A percentile compares a stretch with the other conserved stretches of the same genome.
These are phyloP conservation scores for Arthrobotrys sphaeroides DNA, from an alignment of 2,329 filamentous ascomycete genomes.

Conservation along the genomic window DNA sequence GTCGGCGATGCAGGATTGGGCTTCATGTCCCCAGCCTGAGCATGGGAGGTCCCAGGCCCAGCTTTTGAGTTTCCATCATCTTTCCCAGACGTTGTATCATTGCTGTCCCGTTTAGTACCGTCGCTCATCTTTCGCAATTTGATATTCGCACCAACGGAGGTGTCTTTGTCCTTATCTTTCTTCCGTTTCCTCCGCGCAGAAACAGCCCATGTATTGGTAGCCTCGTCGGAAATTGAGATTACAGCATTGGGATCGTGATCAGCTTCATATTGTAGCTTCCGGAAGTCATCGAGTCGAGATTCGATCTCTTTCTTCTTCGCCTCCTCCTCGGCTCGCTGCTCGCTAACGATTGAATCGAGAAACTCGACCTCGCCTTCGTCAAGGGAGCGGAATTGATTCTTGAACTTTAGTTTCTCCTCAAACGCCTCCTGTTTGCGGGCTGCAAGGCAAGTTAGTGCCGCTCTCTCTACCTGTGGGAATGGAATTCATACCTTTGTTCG, in stretches of 20 bases:
- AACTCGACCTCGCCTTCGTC: constrained; percentile 84
- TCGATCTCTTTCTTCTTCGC: constrained; percentile 68
- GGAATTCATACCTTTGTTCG: constrained; percentile 78
- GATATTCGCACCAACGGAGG: constrained; percentile 1
- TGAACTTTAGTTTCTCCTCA: constrained; percentile 75
- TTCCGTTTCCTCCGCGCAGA: constrained; percentile 42
- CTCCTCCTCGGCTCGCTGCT: constrained; percentile 67
- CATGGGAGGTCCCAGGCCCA: not conserved
- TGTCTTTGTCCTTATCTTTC: constrained; percentile 53
- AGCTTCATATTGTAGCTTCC: constrained; percentile 63
- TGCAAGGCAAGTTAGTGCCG: constrained; percentile 58
- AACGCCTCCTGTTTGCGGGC: constrained; percentile 84
- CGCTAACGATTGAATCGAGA: constrained; percentile 69
- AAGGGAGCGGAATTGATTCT: constrained; percentile 79
- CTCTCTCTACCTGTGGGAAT: not conserved
- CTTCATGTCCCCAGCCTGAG: not conserved
- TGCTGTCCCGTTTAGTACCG: constrained; percentile 34
- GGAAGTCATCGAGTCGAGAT: constrained; percentile 68
- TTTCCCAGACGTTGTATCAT: not conserved
- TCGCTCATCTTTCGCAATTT: constrained; percentile 53
- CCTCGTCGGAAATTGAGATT: constrained; percentile 9
- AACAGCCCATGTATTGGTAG: constrained; percentile 41
- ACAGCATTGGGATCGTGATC: constrained; percentile 50
- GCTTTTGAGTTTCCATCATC: not conserved
- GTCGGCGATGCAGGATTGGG: not conserved